Percentiles rank a stretch among this genome's conserved stretches.
Evolutionary conservation across 495 filamentous ascomycete species (phyloP).

Genomic region (Aspergillus nidulans): DNA sequence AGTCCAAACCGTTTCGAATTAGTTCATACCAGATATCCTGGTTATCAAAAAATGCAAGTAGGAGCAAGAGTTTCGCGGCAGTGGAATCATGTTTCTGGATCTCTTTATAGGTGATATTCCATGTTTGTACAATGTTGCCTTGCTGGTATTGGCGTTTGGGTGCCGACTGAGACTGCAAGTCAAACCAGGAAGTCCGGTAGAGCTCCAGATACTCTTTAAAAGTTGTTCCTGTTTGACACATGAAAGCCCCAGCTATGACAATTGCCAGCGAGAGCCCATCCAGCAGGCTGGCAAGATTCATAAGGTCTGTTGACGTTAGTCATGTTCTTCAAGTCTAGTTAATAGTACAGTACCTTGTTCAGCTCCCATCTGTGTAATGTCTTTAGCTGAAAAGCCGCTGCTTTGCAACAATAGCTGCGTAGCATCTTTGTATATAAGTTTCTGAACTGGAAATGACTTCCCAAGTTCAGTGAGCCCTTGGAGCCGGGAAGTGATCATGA

Average conservation of each 20-base stretch:
- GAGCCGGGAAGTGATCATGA: slow-evolving; percentile 39
- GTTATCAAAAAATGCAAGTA: slow-evolving; percentile 47
- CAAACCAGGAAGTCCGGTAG: slow-evolving; percentile 38
- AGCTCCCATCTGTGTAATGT: background rate
- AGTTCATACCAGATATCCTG: slow-evolving; percentile 50
- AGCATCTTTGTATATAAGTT: slow-evolving; percentile 16
- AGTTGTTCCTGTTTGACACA: slow-evolving; percentile 31
- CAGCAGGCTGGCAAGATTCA: slow-evolving; percentile 24
- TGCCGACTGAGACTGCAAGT: slow-evolving; percentile 26
- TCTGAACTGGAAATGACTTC: slow-evolving; percentile 20
- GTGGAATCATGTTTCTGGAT: slow-evolving; percentile 30
- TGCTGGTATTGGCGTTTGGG: slow-evolving; percentile 29
- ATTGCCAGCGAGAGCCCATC: slow-evolving; percentile 43
- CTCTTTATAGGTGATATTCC: slow-evolving; percentile 39
- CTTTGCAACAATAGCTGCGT: slow-evolving; percentile 24
- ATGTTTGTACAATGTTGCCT: slow-evolving; percentile 42
- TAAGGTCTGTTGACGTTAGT: slow-evolving; percentile 20
- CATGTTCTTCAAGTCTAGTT: slow-evolving; percentile 2
- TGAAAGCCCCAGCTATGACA: slow-evolving; percentile 37
- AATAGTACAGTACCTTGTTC: background rate
- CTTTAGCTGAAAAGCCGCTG: slow-evolving; percentile 4
- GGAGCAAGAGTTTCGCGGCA: slow-evolving; percentile 35
- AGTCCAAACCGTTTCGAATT: slow-evolving; percentile 14
- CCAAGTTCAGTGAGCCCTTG: slow-evolving; percentile 25
- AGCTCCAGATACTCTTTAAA: slow-evolving; percentile 33